phyloP scores from a whole-genome alignment of 768 basidiomycete species.

The Tricholoma sp. region DNA sequence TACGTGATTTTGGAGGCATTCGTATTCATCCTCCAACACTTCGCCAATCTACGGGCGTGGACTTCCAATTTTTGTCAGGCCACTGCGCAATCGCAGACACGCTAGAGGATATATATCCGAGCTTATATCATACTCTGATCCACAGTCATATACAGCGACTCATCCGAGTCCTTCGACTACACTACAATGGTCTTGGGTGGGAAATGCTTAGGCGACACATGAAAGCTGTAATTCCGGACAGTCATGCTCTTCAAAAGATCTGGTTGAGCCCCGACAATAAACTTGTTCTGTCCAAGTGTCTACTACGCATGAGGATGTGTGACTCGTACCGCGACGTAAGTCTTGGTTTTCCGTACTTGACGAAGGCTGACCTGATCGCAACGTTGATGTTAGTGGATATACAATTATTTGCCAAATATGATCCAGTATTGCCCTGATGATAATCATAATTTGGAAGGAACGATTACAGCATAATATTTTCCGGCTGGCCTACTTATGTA shows the following conservation, averaged over 20 bases:
- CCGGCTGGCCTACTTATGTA: no score
- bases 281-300: slow-evolving; percentile 48
- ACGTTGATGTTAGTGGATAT: slow-evolving; percentile 37
- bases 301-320: slow-evolving; percentile 54
- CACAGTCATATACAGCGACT: slow-evolving; percentile 58
- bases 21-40: slow-evolving; percentile 49
- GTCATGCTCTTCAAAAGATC: slow-evolving; percentile 38
- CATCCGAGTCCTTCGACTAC: slow-evolving; percentile 47
- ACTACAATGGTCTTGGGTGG: slow-evolving; percentile 49
- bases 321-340: slow-evolving; percentile 53
- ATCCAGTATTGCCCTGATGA: slow-evolving; percentile 38
- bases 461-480: not conserved
- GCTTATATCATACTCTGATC: slow-evolving; percentile 56
- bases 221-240: slow-evolving; percentile 36
- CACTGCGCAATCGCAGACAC: slow-evolving; percentile 47
- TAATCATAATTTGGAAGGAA: not conserved
- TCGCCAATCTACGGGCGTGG: slow-evolving; percentile 39
- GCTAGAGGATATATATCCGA: slow-evolving; percentile 46
- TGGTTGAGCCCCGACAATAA: slow-evolving; percentile 40
- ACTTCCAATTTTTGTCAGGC: slow-evolving; percentile 47
- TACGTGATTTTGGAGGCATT: slow-evolving; percentile 55
- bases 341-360: not conserved
- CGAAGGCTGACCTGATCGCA: slow-evolving; percentile 1
- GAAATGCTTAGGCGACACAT: slow-evolving; percentile 43
- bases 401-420: slow-evolving; percentile 48